These are phyloP conservation scores for Collybiopsis luxurians DNA, from an alignment of 768 basidiomycete genomes.

Conservation along the genomic window DNA sequence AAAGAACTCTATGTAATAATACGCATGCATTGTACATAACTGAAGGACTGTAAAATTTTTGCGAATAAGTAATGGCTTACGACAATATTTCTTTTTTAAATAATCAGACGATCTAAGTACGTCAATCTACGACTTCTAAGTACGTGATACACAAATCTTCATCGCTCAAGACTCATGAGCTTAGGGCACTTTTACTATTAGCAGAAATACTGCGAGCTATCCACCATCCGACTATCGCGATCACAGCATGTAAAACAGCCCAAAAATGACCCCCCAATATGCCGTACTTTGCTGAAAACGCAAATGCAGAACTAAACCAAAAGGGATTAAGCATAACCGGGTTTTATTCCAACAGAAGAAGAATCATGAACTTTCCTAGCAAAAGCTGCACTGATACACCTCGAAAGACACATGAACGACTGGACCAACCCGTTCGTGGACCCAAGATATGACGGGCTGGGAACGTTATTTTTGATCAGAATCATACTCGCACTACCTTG, in stretches of 20 bases:
- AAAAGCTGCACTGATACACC: slow-evolving; percentile 58
- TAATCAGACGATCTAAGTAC: too few relatives aligned
- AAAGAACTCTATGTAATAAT: too few relatives aligned
- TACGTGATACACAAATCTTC: too few relatives aligned
- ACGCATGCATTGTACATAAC: too few relatives aligned
- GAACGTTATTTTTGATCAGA: slow-evolving; percentile 52
- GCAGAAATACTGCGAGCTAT: background rate
- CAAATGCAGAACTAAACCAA: slow-evolving; percentile 48
- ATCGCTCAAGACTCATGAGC: background rate
- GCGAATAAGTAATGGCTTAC: too few relatives aligned
- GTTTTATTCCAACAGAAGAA: background rate
- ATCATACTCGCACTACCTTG: slow-evolving; percentile 56
- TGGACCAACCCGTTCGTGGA: slow-evolving; percentile 62
- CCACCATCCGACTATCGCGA: slow-evolving; percentile 3
- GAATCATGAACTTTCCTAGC: slow-evolving; percentile 39
- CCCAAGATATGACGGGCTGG: slow-evolving; percentile 52
- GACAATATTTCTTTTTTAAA: too few relatives aligned
- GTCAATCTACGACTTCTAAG: too few relatives aligned
- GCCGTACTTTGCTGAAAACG: slow-evolving; percentile 45
- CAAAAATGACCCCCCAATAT: slow-evolving; percentile 54
- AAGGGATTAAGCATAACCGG: background rate
- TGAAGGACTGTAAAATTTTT: too few relatives aligned
- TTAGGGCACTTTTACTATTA: slow-evolving; percentile 2
- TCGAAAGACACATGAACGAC: slow-evolving; percentile 54
- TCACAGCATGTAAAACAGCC: slow-evolving; percentile 34